Evolutionary conservation across 345 rosid genomes (phyloP).

Genomic region (Kernera saxatilis): DNA sequence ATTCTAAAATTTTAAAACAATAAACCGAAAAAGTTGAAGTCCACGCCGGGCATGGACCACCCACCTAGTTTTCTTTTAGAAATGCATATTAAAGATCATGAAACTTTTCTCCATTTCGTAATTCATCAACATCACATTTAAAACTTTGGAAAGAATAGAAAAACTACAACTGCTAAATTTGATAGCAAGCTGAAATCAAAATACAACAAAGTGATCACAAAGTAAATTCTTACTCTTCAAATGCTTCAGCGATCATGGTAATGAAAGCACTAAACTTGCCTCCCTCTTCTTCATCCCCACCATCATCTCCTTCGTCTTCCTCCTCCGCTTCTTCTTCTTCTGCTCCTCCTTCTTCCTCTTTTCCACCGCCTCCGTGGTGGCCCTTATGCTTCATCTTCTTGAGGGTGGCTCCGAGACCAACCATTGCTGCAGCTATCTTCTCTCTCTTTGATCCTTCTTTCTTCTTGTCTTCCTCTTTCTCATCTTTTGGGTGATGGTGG

Average conservation of each 20-base stretch:
- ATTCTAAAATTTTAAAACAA: no score
- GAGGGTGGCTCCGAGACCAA: constrained; percentile 24
- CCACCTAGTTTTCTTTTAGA: background rate
- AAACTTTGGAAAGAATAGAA: background rate
- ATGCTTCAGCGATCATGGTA: constrained; percentile 14
- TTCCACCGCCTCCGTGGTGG: background rate
- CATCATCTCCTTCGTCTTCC: constrained; percentile 11
- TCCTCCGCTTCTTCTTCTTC: background rate
- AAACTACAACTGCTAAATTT: background rate
- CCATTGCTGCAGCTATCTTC: constrained; percentile 26
- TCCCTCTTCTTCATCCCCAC: constrained; percentile 23
- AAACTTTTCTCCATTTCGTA: background rate
- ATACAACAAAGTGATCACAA: background rate
- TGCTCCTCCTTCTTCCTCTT: background rate
- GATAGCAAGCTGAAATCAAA: background rate
- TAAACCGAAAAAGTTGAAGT: no score
- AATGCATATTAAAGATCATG: background rate
- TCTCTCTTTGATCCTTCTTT: constrained; percentile 32
- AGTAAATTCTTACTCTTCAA: constrained; percentile 6
- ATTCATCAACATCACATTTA: background rate
- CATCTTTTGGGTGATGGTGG: constrained; percentile 27
- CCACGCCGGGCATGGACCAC: no score
- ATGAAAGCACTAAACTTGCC: constrained; percentile 31
- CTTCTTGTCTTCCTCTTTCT: constrained; percentile 25
- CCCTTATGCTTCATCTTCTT: constrained; percentile 20